Conservation (phyloP, 345 rosid genomes). For the Populus alba region DNA sequence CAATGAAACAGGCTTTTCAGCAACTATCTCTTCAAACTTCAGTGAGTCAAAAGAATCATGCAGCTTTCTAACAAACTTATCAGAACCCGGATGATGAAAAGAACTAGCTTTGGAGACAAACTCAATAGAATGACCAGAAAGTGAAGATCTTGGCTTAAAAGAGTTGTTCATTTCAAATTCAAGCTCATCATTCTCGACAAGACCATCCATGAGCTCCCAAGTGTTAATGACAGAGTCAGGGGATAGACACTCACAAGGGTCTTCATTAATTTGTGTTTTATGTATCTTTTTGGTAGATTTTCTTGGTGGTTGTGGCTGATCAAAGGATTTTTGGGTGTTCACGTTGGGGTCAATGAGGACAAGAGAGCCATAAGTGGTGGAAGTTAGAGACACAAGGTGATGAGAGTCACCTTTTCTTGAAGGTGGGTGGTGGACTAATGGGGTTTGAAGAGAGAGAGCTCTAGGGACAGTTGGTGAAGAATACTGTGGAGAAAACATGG, state of each 20-base stretch:
- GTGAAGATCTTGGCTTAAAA: slow-evolving; percentile 2
- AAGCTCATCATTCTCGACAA: slow-evolving; percentile 52
- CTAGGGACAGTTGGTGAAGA: slow-evolving; percentile 24
- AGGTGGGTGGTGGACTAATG: slow-evolving; percentile 86
- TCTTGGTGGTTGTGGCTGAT: slow-evolving; percentile 26
- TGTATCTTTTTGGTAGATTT: neutral
- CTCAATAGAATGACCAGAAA: slow-evolving; percentile 1
- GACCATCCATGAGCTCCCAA: slow-evolving; percentile 98
- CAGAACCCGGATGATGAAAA: slow-evolving; percentile 22
- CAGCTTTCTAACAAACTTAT: slow-evolving; percentile 32
- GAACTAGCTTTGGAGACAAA: slow-evolving; percentile 22
- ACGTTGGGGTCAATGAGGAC: slow-evolving; percentile 40
- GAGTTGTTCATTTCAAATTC: slow-evolving; percentile 32
- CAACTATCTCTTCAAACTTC: slow-evolving; percentile 6
- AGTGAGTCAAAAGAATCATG: slow-evolving; percentile 24
- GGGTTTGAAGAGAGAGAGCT: slow-evolving; percentile 63
- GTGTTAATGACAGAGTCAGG: slow-evolving; percentile 90
- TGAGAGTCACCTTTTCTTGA: slow-evolving; percentile 77
- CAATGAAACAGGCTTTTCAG: slow-evolving; percentile 19
- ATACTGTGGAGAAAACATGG: slow-evolving; percentile 17
- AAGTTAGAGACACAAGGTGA: slow-evolving; percentile 82
- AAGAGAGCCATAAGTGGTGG: slow-evolving; percentile 84
- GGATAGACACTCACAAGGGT: slow-evolving; percentile 34
- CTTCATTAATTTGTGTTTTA: slow-evolving; percentile 1
- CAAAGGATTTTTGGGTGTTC: slow-evolving; percentile 21